Base-by-base conservation (phyloP, 2,329 filamentous ascomycete species). In the Metarhizium guizhouense region DNA sequence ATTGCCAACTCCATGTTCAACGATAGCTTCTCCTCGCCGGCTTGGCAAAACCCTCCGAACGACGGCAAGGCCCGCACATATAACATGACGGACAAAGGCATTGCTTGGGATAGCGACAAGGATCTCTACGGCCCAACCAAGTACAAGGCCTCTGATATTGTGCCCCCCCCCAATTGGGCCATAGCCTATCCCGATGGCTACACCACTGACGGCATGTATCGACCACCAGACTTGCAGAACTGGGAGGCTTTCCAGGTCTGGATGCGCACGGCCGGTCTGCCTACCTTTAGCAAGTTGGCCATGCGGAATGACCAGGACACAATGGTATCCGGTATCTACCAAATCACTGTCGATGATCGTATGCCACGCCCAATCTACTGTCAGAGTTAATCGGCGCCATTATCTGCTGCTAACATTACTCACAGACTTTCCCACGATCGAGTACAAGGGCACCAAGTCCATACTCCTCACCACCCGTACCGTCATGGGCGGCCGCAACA, bases 1-100 rank as follows among this genome's bases (percentile, higher is more conserved):
- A 96, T 97, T 62, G 93, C 94, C 59, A 99, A 99, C 70, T 97
- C 94, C 29, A 74, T 94, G 60, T 99, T 99, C 80, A 99, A 99
- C 70, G 94, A 99, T 69, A 91, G 88, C 4, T 94, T 95, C 67
- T 75, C 72, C 51, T 82, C 74, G 52, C 88, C 92, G 0, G 71
- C 81, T 1, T 74, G 83, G 8, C 71, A 86, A 51, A 86, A 86
- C 60, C 70, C 77, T 0, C 67, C 62, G 8, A 48, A 48, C 38
- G 56, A 60, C 47, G 57, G 54, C 29, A 60, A 54, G 52, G 68
- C 66, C 6, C 65, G 73, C 55, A 79, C 77, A 1, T 99, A 96
- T 68, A 66, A 75, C 25, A 95, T 97, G 90, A 82, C 81, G 8
- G 84, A 85, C 53, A 84, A 84, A 51, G 85, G 85, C 51, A 96